Base-by-base conservation (phyloP, 768 basidiomycete genomes). In the Tulasnella sp. region DNA sequence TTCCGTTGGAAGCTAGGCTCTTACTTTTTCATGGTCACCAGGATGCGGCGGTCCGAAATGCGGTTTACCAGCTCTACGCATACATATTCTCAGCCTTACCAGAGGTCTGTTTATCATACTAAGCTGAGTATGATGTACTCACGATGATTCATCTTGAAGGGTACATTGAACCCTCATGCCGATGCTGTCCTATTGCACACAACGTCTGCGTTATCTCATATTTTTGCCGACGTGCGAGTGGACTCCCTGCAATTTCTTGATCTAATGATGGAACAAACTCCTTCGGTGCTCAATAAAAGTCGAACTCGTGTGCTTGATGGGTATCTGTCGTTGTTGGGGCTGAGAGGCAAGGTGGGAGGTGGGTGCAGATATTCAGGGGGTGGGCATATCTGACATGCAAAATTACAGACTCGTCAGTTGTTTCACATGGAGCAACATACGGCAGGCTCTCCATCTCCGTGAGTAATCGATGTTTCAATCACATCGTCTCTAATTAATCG, bases 141-240 rank as follows among this genome's bases (percentile, higher is more conserved):
- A 64, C 18, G 41, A 46, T 69, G 78, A 76, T 50, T 76, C 42
- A 18, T 60, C 24, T 64, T 64, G 58, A 83, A 97, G 96, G 89
- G 92, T 58, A 88, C 91, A 76, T 86, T 98, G 0, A 81, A 87
- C 0, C 96, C 97, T 6, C 95, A 98, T 84, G 88, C 93, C 0
- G 88, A 94, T 1, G 83, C 92, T 0, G 87, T 98, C 7, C 88
- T 98, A 34, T 90, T 99, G 22, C 97, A 96, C 85, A 91, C 92
- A 0, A 92, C 94, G 8, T 97, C 96, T 14, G 95, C 96, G 0
- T 93, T 97, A 85, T 96, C 95, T 0, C 94, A 97, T 83, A 97
- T 99, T 73, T 98, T 96, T 85, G 96, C 96, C 31, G 96, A 97
- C 85, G 96, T 98, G 81, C 90, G 96, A 22, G 89, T 98, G 54